Conservation (phyloP, 495 filamentous ascomycete genomes). For the Neurospora sp. region DNA sequence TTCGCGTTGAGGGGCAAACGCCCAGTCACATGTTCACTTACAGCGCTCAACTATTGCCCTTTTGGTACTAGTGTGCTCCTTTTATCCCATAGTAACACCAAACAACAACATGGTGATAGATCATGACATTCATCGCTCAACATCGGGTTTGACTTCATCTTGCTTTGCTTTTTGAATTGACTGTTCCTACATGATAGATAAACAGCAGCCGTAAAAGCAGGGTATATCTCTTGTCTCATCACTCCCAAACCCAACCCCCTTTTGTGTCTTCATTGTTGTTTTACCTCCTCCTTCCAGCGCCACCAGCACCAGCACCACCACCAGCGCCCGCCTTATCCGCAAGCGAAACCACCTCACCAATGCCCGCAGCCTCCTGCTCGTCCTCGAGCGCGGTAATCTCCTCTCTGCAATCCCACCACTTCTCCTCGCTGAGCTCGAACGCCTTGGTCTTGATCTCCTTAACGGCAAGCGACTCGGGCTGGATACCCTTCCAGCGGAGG, state of each 20-base stretch:
- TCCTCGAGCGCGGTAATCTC: constrained; percentile 89
- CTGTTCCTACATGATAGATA: background rate
- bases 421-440: constrained; percentile 82
- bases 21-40: background rate
- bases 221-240: background rate
- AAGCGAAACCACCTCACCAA: constrained; percentile 86
- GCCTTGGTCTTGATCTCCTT: constrained; percentile 89
- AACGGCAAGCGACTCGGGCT: constrained; percentile 53
- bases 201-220: background rate
- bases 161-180: background rate
- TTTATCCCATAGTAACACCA: background rate
- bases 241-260: background rate
- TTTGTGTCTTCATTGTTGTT: background rate
- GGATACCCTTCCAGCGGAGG: constrained; percentile 46
- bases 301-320: constrained; percentile 34
- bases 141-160: background rate
- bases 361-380: constrained; percentile 91
- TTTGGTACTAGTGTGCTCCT: background rate
- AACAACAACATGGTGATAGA: background rate
- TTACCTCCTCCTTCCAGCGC: constrained; percentile 23
- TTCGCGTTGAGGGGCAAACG: background rate
- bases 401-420: constrained; percentile 98
- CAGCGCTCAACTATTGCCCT: background rate
- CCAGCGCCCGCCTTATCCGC: constrained; percentile 51
- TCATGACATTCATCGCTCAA: background rate